A percentile compares a stretch with the other conserved stretches of the same genome.
phyloP scores from a whole-genome alignment of 306 rosid species.

The Castanea crenata region DNA sequence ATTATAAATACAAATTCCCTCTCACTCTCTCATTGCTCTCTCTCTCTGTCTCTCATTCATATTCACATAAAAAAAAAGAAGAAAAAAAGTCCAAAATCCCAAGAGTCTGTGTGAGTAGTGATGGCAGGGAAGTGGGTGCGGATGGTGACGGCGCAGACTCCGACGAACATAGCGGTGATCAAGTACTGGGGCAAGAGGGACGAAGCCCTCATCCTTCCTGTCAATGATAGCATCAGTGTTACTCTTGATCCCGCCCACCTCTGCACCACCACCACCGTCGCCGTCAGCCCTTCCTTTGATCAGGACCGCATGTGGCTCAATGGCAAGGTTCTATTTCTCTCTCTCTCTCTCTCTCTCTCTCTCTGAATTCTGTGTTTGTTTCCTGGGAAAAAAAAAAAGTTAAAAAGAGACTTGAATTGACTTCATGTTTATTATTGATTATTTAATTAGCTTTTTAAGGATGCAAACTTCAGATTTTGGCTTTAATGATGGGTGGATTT shows the following conservation, averaged over 20 bases:
- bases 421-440: no score
- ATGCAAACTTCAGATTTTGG: not conserved
- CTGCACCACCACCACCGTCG: slow-evolving; percentile 93
- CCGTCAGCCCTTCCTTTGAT: slow-evolving; percentile 76
- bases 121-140: slow-evolving; percentile 64
- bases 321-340: slow-evolving; percentile 50
- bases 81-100: not conserved
- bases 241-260: slow-evolving; percentile 93
- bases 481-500: not conserved
- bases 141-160: slow-evolving; percentile 89
- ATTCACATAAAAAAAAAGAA: not conserved
- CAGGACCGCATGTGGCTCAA: slow-evolving; percentile 99
- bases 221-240: slow-evolving; percentile 92
- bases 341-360: no score
- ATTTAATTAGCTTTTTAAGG: not conserved
- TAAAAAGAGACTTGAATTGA: no score
- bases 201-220: slow-evolving; percentile 79
- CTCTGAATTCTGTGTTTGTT: no score
- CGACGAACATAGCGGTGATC: slow-evolving; percentile 94
- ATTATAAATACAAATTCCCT: no score
- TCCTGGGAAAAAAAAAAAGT: no score
- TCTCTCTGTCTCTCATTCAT: not conserved
- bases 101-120: slow-evolving; percentile 39
- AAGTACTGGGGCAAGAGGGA: slow-evolving; percentile 99
- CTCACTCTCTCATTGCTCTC: not conserved